Evolutionary conservation across 2,329 filamentous ascomycete species (phyloP), one percentile per base, ranked within the genome.

Genomic region (Fusarium buxicola): DNA sequence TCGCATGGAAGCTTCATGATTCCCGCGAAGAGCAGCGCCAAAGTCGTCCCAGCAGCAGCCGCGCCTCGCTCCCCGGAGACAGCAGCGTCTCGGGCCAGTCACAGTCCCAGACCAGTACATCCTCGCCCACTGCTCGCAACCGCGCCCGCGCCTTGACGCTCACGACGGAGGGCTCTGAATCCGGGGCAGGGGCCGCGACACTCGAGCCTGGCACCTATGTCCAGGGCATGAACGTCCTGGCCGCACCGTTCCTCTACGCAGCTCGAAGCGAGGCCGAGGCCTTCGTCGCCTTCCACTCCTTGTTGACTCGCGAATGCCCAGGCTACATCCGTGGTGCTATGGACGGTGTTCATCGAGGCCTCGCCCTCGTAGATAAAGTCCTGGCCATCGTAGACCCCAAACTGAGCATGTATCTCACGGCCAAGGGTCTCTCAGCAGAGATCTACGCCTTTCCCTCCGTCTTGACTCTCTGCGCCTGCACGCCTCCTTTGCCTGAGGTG

Each of bases 191-290:
- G 55, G 73, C 76, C 16, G 81, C 80, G 3, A 81, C 80, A 7
- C 78, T 80, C 28, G 89, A 92, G 69, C 86, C 92, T 10, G 92
- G 93, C 28, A 94, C 92, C 35, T 99, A 99, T 71, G 94, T 99
- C 3, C 95, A 99, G 77, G 95, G 95, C 66, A 98, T 99, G 94
- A 99, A 99, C 74, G 95, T 99, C 35, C 86, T 99, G 13, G 94
- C 94, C 9, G 95, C 95, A 1, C 95, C 95, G 0, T 97, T 99
- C 73, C 83, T 99, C 40, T 99, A 99, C 75, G 93, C 92, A 6
- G 94, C 95, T 2, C 89, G 93, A 55, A 97, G 92, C 75, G 95
- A 99, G 78, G 90, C 94, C 7, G 94, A 99, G 78, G 95, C 95
- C 3, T 99, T 96, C 70, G 89, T 92, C 6, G 90, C 93, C 2